Conservation (phyloP, 2,329 filamentous ascomycete species). For the Nigrospora oryzae region DNA sequence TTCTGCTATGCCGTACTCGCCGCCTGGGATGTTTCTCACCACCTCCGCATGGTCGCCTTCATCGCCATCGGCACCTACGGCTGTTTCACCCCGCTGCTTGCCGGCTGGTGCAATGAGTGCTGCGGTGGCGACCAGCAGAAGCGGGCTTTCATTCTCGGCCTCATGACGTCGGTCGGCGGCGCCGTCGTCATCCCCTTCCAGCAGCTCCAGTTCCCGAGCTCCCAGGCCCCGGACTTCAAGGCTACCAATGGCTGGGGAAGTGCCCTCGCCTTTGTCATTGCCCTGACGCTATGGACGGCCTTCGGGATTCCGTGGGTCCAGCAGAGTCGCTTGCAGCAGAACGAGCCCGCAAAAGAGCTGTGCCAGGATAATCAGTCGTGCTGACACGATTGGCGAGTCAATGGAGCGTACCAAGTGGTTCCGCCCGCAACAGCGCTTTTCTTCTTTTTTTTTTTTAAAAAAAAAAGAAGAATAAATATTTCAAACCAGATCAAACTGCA, state of each 20-base stretch:
- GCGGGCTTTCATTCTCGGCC: conserved; percentile 28
- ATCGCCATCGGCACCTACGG: conserved; percentile 30
- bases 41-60: conserved; percentile 27
- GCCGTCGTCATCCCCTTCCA: conserved; percentile 30
- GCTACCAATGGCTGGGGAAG: conserved; percentile 25
- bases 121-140: conserved; percentile 33
- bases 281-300: conserved; percentile 7
- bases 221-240: conserved; percentile 23
- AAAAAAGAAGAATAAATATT: too few relatives aligned
- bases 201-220: conserved; percentile 26
- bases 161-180: conserved; percentile 26
- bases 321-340: not conserved
- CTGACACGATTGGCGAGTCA: too few relatives aligned
- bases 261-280: conserved; percentile 6
- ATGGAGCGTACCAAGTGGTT: too few relatives aligned
- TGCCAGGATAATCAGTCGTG: too few relatives aligned
- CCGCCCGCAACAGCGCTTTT: too few relatives aligned
- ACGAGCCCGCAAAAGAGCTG: too few relatives aligned
- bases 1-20: conserved; percentile 27
- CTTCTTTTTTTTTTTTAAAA: too few relatives aligned
- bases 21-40: conserved; percentile 26
- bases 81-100: conserved; percentile 30
- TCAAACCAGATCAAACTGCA: too few relatives aligned
- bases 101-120: conserved; percentile 29
- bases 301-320: conserved; percentile 6